Evolutionary conservation across 768 basidiomycete species (phyloP).

Genomic region (Agrocybe praecox): DNA sequence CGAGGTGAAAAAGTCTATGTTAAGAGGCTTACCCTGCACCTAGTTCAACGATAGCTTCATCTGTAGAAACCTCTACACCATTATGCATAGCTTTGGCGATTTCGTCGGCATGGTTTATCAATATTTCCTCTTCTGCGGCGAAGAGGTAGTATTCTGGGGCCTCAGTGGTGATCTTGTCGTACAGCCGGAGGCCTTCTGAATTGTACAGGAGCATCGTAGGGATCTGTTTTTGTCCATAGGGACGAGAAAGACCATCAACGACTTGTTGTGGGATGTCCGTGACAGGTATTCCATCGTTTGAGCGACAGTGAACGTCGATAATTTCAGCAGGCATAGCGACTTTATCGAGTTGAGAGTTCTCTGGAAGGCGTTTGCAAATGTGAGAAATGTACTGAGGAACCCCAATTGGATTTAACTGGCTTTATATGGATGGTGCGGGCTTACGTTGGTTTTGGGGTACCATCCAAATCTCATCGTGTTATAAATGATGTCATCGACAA

Average conservation of each 20-base stretch:
- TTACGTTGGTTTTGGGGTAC: neutral
- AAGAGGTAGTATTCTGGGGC: slow-evolving; percentile 91
- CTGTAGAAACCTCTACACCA: slow-evolving; percentile 25
- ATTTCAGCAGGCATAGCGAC: slow-evolving; percentile 48
- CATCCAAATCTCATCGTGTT: neutral
- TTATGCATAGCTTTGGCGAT: slow-evolving; percentile 77
- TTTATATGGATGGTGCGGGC: slow-evolving; percentile 11
- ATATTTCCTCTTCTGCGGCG: slow-evolving; percentile 82
- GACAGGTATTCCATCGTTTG: slow-evolving; percentile 28
- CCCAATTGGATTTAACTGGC: neutral
- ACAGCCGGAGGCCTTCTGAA: slow-evolving; percentile 81
- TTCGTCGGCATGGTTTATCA: slow-evolving; percentile 70
- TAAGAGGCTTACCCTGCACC: slow-evolving; percentile 88
- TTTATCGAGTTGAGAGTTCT: neutral
- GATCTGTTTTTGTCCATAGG: slow-evolving; percentile 58
- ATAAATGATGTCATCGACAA: slow-evolving; percentile 16
- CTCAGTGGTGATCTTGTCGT: slow-evolving; percentile 82
- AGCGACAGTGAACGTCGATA: slow-evolving; percentile 47
- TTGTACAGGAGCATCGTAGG: slow-evolving; percentile 89
- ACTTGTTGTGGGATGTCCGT: slow-evolving; percentile 49
- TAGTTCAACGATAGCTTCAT: slow-evolving; percentile 70
- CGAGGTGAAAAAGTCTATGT: neutral
- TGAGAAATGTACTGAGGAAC: neutral
- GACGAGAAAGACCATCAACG: slow-evolving; percentile 54
- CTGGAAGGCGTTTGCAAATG: neutral